Conservation (phyloP, 176 grass and related monocot genomes). For the Melocanna baccifera region DNA sequence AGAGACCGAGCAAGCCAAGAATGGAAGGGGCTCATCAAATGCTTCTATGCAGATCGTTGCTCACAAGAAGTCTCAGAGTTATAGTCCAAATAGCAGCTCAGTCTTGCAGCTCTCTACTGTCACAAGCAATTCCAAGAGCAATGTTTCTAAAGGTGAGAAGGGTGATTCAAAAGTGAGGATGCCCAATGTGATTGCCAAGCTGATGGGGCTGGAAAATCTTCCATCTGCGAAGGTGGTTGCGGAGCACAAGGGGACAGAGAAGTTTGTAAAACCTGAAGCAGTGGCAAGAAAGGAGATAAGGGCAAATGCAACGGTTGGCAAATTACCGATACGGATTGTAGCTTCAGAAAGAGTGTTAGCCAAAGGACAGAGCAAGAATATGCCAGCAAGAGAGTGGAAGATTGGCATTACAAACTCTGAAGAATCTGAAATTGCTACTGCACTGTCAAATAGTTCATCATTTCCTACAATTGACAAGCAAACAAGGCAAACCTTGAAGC, state of each 20-base stretch:
- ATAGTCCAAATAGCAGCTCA: slow-evolving; percentile 12
- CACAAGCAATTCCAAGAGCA: slow-evolving; percentile 15
- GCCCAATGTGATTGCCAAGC: slow-evolving; percentile 76
- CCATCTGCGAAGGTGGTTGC: slow-evolving; percentile 35
- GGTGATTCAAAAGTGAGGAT: slow-evolving; percentile 60
- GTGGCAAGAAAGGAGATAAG: slow-evolving; percentile 27
- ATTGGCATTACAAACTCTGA: slow-evolving; percentile 33
- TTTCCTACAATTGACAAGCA: slow-evolving; percentile 29
- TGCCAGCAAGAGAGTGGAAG: slow-evolving; percentile 37
- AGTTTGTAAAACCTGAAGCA: slow-evolving; percentile 48
- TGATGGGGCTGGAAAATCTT: slow-evolving; percentile 90
- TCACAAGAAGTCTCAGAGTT: slow-evolving; percentile 37
- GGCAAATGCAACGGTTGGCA: neutral
- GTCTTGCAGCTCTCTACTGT: neutral
- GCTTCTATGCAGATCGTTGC: slow-evolving; percentile 46
- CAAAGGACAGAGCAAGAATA: slow-evolving; percentile 31
- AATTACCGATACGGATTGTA: slow-evolving; percentile 39
- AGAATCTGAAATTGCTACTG: slow-evolving; percentile 16
- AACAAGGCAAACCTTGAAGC: slow-evolving; percentile 49
- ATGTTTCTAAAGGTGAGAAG: slow-evolving; percentile 11
- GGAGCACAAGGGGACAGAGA: slow-evolving; percentile 38
- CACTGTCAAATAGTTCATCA: slow-evolving; percentile 12
- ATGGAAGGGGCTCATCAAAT: slow-evolving; percentile 22
- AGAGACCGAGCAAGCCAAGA: slow-evolving; percentile 3
- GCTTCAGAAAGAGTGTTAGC: slow-evolving; percentile 25